These are phyloP conservation scores for Ceratobasidium sp. DNA, from an alignment of 1,284 basidiomycete genomes.

Conservation along the genomic window DNA sequence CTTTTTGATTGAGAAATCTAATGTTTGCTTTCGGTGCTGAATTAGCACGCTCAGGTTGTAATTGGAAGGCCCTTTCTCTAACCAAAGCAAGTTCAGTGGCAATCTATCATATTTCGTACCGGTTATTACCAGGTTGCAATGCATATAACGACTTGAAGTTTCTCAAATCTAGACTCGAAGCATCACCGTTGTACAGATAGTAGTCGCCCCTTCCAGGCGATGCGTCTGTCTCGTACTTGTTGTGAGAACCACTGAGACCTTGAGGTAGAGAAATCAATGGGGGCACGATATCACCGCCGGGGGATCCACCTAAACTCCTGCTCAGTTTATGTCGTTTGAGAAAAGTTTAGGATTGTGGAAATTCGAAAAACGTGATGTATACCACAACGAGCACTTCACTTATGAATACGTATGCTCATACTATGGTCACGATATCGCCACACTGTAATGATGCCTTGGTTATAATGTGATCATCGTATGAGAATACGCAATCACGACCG, in stretches of 20 bases:
- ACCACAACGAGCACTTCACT: too few species aligned
- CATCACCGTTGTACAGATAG: conserved; percentile 25
- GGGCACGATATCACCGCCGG: background rate
- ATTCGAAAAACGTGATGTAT: too few species aligned
- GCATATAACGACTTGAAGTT: conserved; percentile 9
- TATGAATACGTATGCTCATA: too few species aligned
- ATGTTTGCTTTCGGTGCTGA: background rate
- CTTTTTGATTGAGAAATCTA: background rate
- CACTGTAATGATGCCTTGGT: too few species aligned
- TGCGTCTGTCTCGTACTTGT: conserved; percentile 24
- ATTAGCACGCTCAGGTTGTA: background rate
- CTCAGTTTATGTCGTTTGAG: too few species aligned
- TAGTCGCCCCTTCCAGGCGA: conserved; percentile 8
- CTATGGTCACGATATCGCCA: too few species aligned
- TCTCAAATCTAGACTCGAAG: background rate
- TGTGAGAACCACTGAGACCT: conserved; percentile 28
- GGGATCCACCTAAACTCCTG: background rate
- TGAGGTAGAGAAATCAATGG: conserved; percentile 1
- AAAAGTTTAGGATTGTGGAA: too few species aligned
- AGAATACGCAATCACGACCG: too few species aligned
- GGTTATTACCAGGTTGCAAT: conserved; percentile 1
- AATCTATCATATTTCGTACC: background rate
- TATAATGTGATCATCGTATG: too few species aligned
- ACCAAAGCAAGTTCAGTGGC: background rate
- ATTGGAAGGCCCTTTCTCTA: background rate